Conservation (phyloP, 768 basidiomycete species). For the Tubosaeta sp. region DNA sequence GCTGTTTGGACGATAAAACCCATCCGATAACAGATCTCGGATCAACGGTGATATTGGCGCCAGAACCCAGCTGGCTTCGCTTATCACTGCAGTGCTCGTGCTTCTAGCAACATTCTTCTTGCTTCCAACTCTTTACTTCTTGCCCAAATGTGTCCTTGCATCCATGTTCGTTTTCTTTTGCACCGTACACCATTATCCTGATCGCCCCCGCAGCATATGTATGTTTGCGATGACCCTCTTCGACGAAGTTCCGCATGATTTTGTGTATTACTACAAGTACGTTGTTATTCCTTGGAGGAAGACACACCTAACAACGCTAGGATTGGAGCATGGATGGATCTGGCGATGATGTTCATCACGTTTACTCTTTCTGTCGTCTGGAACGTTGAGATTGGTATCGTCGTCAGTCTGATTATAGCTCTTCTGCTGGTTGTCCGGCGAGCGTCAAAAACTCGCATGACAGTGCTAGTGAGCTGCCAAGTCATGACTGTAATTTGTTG, state of each 20-base stretch:
- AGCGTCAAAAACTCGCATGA: conserved; percentile 86
- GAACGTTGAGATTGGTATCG: conserved; percentile 89
- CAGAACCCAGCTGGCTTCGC: conserved; percentile 83
- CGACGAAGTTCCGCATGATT: conserved; percentile 82
- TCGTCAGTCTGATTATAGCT: conserved; percentile 84
- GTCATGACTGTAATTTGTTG: not conserved
- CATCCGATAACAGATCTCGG: conserved; percentile 47
- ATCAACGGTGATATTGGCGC: conserved; percentile 89
- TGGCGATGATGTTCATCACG: conserved; percentile 81
- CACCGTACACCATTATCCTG: conserved; percentile 1
- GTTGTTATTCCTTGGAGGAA: conserved; percentile 14
- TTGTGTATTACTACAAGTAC: conserved; percentile 80
- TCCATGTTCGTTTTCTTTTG: conserved; percentile 58
- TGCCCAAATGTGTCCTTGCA: conserved; percentile 90
- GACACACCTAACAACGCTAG: conserved; percentile 21
- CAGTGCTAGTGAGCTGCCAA: conserved; percentile 60
- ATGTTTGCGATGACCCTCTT: conserved; percentile 83
- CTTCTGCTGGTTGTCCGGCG: conserved; percentile 86
- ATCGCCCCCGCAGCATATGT: conserved; percentile 53
- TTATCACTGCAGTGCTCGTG: conserved; percentile 70
- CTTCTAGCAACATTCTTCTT: conserved; percentile 87
- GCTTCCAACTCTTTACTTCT: conserved; percentile 76
- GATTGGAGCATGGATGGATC: conserved; percentile 91
- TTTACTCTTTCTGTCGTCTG: conserved; percentile 85
- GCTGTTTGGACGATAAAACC: not conserved